Base-by-base conservation (phyloP, 495 filamentous ascomycete species). In the Annulohypoxylon maeteangense region DNA sequence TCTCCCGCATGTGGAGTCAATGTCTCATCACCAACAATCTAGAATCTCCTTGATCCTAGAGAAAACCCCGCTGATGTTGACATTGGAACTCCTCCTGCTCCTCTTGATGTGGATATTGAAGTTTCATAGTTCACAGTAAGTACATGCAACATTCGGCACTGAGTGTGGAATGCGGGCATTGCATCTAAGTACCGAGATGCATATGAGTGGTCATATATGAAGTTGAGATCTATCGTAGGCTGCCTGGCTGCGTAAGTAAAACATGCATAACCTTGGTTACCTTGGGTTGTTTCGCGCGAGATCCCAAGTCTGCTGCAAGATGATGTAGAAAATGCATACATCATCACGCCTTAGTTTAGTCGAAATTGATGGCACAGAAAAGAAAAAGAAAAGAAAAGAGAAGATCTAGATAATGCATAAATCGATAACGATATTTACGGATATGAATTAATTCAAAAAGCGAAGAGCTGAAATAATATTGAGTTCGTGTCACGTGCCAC, bases 401-500 rank as follows among this genome's bases (percentile, higher is more conserved):
- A 44, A 18, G 4, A 44, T 44, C n/a, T 44, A 8, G n/a, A 20
- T 44, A 20, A 44, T 20, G 16, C 40, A 44, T 44, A 44, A 7
- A 44, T 18, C 5, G n/a, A 7, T 20, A 20, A 44, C 8, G 40
- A 44, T 7, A 44, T 44, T 18, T 44, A 20, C 40, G 16, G 32
- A 25, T 29, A 44, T 29, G 38, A 8, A 42, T 38, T 2, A 57
- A 48, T 48, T 57, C 12, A 27, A 65, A 7, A 36, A 48, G 16
- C 14, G 18, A 31, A 25, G 42, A 2, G 18, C 16, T 3, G 18
- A 38, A 20, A 56, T 4, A 29, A 40, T 4, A 16, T 47, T 47
- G 12, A 22, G 44, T 23, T 23, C 32, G 14, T 31, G 7, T 72
- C 69, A 72, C 69, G 69, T 72, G 69, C 14, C 2, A 4, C 69